phyloP scores from a whole-genome alignment of 2,329 filamentous ascomycete genomes.

The Colletotrichum tanaceti region DNA sequence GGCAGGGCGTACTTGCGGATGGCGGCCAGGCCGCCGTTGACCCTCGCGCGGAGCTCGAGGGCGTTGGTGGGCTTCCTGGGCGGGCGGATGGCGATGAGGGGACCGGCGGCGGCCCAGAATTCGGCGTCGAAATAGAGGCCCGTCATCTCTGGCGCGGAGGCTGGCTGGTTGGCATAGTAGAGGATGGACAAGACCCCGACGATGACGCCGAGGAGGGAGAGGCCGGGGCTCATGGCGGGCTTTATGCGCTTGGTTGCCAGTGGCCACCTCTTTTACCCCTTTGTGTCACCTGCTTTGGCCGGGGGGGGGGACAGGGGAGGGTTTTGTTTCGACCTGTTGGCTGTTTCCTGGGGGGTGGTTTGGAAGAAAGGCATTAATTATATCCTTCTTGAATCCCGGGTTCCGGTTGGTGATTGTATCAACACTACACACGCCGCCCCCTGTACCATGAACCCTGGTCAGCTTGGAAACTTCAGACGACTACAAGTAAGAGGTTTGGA shows the following conservation, averaged over 20 bases:
- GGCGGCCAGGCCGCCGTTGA: slow-evolving; percentile 13
- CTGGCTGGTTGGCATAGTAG: slow-evolving; percentile 2
- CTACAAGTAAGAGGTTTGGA: background rate
- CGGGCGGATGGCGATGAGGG: slow-evolving; percentile 30
- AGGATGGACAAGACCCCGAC: slow-evolving; percentile 4
- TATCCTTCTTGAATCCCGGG: slow-evolving; percentile 7
- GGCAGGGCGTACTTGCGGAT: slow-evolving; percentile 1
- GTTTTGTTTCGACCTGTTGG: background rate
- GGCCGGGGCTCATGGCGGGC: background rate
- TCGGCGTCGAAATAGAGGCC: slow-evolving; percentile 29
- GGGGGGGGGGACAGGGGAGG: background rate
- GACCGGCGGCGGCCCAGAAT: slow-evolving; percentile 28
- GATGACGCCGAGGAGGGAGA: background rate
- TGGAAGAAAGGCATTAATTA: too few relatives aligned
- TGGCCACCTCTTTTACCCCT: background rate
- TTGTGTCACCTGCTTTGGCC: too few relatives aligned
- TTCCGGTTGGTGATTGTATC: background rate
- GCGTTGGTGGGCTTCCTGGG: slow-evolving; percentile 10
- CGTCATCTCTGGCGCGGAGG: slow-evolving; percentile 17
- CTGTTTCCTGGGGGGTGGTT: too few relatives aligned
- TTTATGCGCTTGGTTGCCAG: background rate
- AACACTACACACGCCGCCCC: background rate
- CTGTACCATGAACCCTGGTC: background rate
- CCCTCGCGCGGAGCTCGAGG: slow-evolving; percentile 3
- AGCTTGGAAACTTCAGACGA: background rate